A percentile compares a stretch with the other conserved stretches of the same genome.
These are phyloP conservation scores for Ascobolus immersus DNA, from an alignment of 495 filamentous ascomycete species.

Conservation along the genomic window DNA sequence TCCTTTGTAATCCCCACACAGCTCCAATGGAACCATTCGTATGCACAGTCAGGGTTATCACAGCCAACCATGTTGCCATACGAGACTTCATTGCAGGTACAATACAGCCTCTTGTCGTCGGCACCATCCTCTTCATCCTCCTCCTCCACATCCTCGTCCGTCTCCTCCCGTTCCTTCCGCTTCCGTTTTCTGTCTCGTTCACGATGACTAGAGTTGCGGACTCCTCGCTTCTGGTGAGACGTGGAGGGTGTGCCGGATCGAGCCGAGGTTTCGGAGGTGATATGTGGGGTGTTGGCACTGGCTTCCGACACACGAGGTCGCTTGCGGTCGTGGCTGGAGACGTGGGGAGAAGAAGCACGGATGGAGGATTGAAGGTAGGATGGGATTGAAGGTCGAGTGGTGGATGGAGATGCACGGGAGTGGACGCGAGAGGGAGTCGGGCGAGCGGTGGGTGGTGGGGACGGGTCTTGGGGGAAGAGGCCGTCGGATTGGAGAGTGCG, in stretches of 20 bases:
- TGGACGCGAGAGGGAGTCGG: too few relatives aligned
- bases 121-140: slow-evolving; percentile 65
- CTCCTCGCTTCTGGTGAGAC: too few relatives aligned
- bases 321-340: too few relatives aligned
- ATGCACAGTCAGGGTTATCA: slow-evolving; percentile 75
- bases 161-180: slow-evolving; percentile 19
- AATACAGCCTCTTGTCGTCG: slow-evolving; percentile 74
- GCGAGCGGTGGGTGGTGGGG: slow-evolving; percentile 53
- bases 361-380: slow-evolving; percentile 22
- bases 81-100: slow-evolving; percentile 71
- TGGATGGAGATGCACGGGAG: too few relatives aligned
- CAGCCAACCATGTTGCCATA: slow-evolving; percentile 97
- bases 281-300: too few relatives aligned
- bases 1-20: slow-evolving; percentile 1
- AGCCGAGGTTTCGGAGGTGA: too few relatives aligned
- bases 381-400: slow-evolving; percentile 24
- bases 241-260: too few relatives aligned
- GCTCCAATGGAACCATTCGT: slow-evolving; percentile 95
- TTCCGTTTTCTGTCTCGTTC: too few relatives aligned
- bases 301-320: too few relatives aligned
- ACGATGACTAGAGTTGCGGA: too few relatives aligned
- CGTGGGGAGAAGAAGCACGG: slow-evolving; percentile 28
- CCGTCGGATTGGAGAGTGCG: slow-evolving; percentile 56
- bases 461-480: slow-evolving; percentile 50
- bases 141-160: slow-evolving; percentile 37